Conservation (phyloP, 192 early-diverging fungal genomes). For the Helicostylum pulchrum region DNA sequence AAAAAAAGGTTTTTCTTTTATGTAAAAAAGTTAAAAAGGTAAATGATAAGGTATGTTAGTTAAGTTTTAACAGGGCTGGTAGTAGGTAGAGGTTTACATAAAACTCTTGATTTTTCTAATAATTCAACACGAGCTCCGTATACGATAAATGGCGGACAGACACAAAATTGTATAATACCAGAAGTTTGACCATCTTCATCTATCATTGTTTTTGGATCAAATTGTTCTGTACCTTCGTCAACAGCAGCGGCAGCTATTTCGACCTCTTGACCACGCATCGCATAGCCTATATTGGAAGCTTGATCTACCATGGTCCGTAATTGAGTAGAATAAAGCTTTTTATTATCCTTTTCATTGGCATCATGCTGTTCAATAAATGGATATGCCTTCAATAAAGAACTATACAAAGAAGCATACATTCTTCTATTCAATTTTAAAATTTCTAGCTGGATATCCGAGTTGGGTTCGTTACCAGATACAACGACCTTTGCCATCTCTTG, state of each 20-base stretch:
- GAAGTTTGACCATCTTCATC: conserved; percentile 33
- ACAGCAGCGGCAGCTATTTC: conserved; percentile 34
- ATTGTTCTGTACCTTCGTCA: conserved; percentile 10
- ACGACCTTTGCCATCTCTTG: conserved; percentile 32
- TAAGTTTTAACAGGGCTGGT: no score
- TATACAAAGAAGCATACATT: conserved; percentile 20
- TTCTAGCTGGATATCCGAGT: conserved; percentile 19
- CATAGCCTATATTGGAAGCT: conserved; percentile 20
- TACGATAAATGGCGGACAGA: conserved; percentile 33
- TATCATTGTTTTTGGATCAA: conserved; percentile 29
- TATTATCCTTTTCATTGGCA: conserved; percentile 17
- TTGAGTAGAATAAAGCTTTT: conserved; percentile 22
- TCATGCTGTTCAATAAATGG: conserved; percentile 31
- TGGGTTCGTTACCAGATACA: conserved; percentile 3
- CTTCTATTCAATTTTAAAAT: conserved; percentile 6
- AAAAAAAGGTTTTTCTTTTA: no score
- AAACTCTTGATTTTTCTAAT: conserved; percentile 32
- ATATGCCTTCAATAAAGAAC: conserved; percentile 23
- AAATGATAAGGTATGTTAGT: no score
- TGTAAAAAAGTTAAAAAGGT: no score
- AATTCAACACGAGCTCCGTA: conserved; percentile 6
- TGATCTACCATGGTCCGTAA: conserved; percentile 25
- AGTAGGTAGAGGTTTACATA: conserved; percentile 8
- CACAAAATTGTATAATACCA: conserved; percentile 32
- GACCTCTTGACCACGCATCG: conserved; percentile 37